Conservation (phyloP, 768 basidiomycete genomes). For the Sporobolomyces roseus region DNA sequence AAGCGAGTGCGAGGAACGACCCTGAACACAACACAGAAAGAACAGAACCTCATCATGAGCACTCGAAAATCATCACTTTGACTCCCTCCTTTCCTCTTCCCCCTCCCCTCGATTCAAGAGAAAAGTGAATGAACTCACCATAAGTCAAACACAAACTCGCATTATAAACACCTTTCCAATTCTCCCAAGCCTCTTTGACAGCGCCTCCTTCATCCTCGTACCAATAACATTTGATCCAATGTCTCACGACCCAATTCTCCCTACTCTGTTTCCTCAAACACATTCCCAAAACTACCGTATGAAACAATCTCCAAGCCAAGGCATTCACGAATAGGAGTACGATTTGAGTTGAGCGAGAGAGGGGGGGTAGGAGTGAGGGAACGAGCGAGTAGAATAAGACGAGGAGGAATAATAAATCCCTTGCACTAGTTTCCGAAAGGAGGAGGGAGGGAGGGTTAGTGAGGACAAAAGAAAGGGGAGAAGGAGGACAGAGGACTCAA, state of each 20-base stretch:
- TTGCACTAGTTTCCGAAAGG: conserved; percentile 58
- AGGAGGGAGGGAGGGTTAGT: too few relatives aligned
- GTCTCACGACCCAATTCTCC: conserved; percentile 82
- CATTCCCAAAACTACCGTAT: conserved; percentile 79
- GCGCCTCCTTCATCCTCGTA: conserved; percentile 73
- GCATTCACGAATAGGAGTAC: conserved; percentile 82
- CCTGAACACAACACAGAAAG: too few relatives aligned
- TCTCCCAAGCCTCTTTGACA: conserved; percentile 85
- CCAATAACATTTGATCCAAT: conserved; percentile 81
- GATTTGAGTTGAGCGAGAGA: conserved; percentile 50
- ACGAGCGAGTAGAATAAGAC: conserved; percentile 65
- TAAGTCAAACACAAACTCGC: conserved; percentile 92
- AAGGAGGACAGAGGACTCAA: conserved; percentile 49
- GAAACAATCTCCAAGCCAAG: conserved; percentile 76
- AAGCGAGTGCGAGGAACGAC: conserved; percentile 77
- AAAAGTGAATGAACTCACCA: conserved; percentile 53
- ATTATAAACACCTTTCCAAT: conserved; percentile 93
- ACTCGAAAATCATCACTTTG: too few relatives aligned
- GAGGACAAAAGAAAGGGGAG: not conserved
- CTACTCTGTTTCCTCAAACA: conserved; percentile 78
- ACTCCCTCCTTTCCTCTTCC: not conserved
- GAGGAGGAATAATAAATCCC: conserved; percentile 75
- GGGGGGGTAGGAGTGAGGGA: conserved; percentile 59
- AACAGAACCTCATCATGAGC: too few relatives aligned
- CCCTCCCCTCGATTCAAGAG: too few relatives aligned